phyloP scores from a whole-genome alignment of 108 stramenopile genomes.

The Nitzschia sp. region DNA sequence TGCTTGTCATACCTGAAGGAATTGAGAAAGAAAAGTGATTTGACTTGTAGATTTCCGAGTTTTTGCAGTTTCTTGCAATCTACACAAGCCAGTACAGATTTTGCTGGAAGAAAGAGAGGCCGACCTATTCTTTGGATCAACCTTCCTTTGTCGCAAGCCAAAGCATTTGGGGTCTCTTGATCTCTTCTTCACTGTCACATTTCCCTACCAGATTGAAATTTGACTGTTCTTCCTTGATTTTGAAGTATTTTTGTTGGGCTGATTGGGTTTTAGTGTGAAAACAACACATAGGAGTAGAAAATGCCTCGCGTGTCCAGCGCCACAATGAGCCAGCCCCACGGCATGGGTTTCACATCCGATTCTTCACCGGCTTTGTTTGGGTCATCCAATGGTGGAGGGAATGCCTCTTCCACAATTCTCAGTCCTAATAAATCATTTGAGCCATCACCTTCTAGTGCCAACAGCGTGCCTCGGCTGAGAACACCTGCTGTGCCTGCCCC shows the following conservation, averaged over 20 bases:
- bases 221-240: too few relatives aligned
- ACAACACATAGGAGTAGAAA: not conserved
- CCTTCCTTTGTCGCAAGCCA: too few relatives aligned
- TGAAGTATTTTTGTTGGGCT: not conserved
- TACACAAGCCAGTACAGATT: too few relatives aligned
- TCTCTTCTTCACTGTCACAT: too few relatives aligned
- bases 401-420: not conserved
- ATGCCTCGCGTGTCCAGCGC: not conserved
- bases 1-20: too few relatives aligned
- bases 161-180: too few relatives aligned
- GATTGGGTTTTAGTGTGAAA: not conserved
- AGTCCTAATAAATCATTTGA: not conserved
- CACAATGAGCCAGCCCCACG: conserved; percentile 28
- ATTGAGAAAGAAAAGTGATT: too few relatives aligned
- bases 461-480: conserved; percentile 8
- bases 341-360: conserved; percentile 26
- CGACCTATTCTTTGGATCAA: too few relatives aligned
- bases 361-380: conserved; percentile 6
- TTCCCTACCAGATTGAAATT: too few relatives aligned
- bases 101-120: too few relatives aligned
- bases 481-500: conserved; percentile 6
- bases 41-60: too few relatives aligned
- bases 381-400: conserved; percentile 4
- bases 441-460: conserved; percentile 18
- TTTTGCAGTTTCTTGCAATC: too few relatives aligned